Conservation (phyloP, 306 rosid genomes). For the Prunus mongolica region DNA sequence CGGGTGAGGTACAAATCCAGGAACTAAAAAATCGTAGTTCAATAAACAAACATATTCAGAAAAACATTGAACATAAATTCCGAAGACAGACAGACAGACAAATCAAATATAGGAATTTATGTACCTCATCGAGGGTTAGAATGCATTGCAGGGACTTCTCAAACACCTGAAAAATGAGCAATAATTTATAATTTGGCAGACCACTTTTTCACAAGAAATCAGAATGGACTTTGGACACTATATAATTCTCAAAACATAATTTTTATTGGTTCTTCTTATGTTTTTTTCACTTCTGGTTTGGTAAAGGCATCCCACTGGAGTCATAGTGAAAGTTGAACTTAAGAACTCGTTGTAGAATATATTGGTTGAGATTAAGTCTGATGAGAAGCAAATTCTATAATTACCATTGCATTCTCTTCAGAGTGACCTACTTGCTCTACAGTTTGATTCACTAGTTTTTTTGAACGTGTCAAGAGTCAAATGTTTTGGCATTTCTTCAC, state of each 20-base stretch:
- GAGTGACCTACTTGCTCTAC: background rate
- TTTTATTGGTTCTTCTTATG: background rate
- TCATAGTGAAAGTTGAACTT: background rate
- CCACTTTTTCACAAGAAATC: background rate
- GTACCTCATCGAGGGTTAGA: constrained; percentile 76
- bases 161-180: constrained; percentile 57
- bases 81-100: background rate
- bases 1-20: constrained; percentile 86
- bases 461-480: background rate
- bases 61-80: background rate
- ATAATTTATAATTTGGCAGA: background rate
- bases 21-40: constrained; percentile 47
- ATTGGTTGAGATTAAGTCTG: background rate
- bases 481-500: background rate
- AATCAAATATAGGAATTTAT: constrained; percentile 1
- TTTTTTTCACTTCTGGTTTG: background rate
- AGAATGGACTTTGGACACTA: background rate
- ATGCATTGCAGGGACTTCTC: constrained; percentile 65
- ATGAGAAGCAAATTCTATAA: background rate
- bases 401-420: background rate
- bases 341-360: background rate
- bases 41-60: constrained; percentile 16
- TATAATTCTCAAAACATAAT: background rate
- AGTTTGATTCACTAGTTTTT: background rate
- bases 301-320: background rate